Conservation (phyloP, 257 asterid species). For the Linderniella brevidens region DNA sequence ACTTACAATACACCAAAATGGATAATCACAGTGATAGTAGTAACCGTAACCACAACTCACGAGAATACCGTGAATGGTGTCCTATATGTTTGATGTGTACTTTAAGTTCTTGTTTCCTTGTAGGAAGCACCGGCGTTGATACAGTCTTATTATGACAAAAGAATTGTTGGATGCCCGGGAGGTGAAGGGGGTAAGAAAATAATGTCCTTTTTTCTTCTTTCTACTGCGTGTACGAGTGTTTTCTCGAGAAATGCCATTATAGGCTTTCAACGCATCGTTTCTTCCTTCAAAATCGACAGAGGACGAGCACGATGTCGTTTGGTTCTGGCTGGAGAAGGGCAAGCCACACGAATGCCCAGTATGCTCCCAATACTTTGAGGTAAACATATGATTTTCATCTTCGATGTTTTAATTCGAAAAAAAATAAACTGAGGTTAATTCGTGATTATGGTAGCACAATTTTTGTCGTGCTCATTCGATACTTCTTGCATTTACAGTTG, state of each 20-base stretch:
- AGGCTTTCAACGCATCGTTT: neutral
- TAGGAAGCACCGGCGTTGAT: conserved; percentile 92
- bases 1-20: too few species aligned
- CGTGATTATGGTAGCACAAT: neutral
- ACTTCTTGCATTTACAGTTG: conserved; percentile 2
- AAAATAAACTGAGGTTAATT: neutral
- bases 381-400: conserved; percentile 18
- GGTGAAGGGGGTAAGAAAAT: conserved; percentile 69
- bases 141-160: conserved; percentile 65
- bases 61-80: too few species aligned
- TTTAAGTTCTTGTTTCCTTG: conserved; percentile 11
- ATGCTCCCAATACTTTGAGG: conserved; percentile 85
- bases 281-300: conserved; percentile 27
- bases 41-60: too few species aligned
- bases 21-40: too few species aligned
- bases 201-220: neutral
- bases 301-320: conserved; percentile 95
- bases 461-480: neutral
- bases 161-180: conserved; percentile 99
- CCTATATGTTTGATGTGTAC: too few species aligned
- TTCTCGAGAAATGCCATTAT: neutral
- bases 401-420: neutral
- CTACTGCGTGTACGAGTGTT: neutral
- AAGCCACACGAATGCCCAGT: conserved; percentile 95
- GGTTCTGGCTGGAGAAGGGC: conserved; percentile 98